Conservation (phyloP, 495 filamentous ascomycete genomes). For the Trichoderma orchidacearum region DNA sequence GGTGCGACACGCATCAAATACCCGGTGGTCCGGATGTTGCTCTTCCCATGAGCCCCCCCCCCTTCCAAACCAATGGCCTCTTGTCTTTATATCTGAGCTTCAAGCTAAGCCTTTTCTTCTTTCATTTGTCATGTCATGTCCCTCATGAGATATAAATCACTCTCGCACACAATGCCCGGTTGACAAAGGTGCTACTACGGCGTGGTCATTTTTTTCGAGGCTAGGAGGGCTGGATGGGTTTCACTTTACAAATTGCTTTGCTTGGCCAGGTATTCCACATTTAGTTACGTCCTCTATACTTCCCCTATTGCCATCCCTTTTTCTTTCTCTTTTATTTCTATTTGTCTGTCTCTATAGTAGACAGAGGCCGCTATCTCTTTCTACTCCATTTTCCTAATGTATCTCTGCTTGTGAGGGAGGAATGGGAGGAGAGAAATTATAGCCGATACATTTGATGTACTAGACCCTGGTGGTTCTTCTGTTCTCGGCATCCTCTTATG, state of each 20-base stretch:
- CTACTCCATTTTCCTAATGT: neutral
- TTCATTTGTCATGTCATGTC: neutral
- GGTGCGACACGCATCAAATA: neutral
- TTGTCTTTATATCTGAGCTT: neutral
- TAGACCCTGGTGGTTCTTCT: neutral
- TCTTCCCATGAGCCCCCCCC: neutral
- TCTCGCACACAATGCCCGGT: neutral
- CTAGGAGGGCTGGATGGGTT: neutral
- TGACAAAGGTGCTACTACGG: neutral
- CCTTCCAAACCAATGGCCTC: neutral
- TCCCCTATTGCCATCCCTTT: no score
- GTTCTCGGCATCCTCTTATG: neutral
- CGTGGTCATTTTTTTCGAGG: neutral
- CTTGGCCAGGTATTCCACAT: neutral
- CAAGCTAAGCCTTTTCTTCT: neutral
- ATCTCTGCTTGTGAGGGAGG: neutral
- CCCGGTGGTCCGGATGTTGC: neutral
- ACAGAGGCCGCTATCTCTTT: neutral
- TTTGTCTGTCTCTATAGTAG: neutral
- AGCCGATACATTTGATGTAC: neutral
- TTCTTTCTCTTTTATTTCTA: neutral
- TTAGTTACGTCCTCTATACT: neutral
- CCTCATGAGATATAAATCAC: neutral
- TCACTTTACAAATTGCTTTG: no score
- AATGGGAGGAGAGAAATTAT: neutral